Conservation (phyloP, 108 stramenopile genomes). For the Schizochytrium sp. region DNA sequence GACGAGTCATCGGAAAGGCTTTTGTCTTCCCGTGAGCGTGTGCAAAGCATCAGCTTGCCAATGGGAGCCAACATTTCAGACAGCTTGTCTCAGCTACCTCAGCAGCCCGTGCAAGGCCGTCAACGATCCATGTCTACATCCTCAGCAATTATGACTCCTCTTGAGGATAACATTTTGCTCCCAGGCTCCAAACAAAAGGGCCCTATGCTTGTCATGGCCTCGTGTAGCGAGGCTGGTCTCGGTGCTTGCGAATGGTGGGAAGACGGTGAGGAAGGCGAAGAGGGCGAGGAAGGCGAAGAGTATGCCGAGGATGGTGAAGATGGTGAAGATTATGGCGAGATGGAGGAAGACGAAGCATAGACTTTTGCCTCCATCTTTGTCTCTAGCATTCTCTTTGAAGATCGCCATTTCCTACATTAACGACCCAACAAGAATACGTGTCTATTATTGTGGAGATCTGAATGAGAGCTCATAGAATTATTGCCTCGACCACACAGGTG, state of each 20-base stretch:
- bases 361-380: not conserved
- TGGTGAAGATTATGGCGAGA: not conserved
- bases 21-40: conserved; percentile 8
- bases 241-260: conserved; percentile 54
- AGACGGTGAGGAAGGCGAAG: conserved; percentile 7
- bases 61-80: not conserved
- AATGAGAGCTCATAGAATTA: no score
- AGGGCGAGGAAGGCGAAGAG: not conserved
- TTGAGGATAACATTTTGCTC: conserved; percentile 26
- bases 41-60: conserved; percentile 35
- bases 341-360: not conserved
- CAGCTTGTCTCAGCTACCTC: not conserved
- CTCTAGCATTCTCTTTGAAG: no score
- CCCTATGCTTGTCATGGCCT: conserved; percentile 46
- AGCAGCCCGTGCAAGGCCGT: not conserved
- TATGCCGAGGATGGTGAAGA: not conserved
- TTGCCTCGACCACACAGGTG: no score
- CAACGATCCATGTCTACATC: conserved; percentile 28
- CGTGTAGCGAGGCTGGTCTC: not conserved
- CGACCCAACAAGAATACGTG: no score
- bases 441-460: no score
- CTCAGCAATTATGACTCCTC: conserved; percentile 32
- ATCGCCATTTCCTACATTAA: no score
- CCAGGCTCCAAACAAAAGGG: conserved; percentile 3
- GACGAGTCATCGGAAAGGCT: conserved; percentile 31